Percentiles rank a stretch among this genome's conserved stretches.
Evolutionary conservation across 2,329 filamentous ascomycete genomes (phyloP).

Genomic region (Hymenoscyphus albidus): DNA sequence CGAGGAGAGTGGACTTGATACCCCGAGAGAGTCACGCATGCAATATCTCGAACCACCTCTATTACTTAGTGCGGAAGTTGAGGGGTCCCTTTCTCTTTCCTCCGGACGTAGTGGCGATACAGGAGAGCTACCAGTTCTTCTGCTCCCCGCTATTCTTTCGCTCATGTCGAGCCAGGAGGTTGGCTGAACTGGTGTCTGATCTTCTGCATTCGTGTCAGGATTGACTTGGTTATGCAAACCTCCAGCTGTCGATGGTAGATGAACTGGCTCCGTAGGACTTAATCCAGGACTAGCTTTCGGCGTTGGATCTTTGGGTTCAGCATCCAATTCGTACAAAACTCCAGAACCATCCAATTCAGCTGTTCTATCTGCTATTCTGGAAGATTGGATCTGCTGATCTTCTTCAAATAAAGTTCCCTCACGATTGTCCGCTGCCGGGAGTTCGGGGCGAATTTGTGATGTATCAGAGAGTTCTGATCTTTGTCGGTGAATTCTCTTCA

Average conservation of each 20-base stretch:
- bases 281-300: neutral
- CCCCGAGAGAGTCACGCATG: neutral
- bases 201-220: neutral
- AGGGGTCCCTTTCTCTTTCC: neutral
- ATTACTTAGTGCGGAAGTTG: neutral
- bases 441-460: neutral
- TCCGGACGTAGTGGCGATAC: neutral
- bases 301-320: neutral
- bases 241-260: neutral
- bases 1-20: neutral
- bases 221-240: neutral
- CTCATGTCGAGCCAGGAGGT: conserved; percentile 8
- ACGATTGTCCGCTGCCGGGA: neutral
- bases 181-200: neutral
- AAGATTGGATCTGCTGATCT: neutral
- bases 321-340: conserved; percentile 6
- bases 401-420: neutral
- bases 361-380: conserved; percentile 1
- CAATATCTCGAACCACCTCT: neutral
- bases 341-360: conserved; percentile 5
- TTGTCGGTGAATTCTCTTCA: conserved; percentile 2
- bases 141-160: neutral
- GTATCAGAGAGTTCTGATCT: conserved; percentile 7
- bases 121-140: neutral
- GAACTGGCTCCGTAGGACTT: neutral